Evolutionary conservation across 2,329 filamentous ascomycete genomes (phyloP).

Genomic region (Alternaria conjuncta): DNA sequence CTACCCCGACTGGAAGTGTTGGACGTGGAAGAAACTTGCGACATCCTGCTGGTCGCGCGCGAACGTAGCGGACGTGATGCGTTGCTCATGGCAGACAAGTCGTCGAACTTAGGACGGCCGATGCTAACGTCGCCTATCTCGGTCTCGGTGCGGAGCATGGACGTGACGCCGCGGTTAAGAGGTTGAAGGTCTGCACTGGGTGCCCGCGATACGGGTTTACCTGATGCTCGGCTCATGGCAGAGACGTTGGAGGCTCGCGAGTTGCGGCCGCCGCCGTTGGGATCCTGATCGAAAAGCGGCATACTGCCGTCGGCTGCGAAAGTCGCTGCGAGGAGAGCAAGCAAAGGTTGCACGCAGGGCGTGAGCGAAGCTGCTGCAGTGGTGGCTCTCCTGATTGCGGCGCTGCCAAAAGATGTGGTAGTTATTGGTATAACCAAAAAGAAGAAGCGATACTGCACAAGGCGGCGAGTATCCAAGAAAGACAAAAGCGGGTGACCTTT

Average conservation of each 20-base stretch:
- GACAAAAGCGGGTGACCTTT: constrained; percentile 19
- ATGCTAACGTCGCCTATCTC: constrained; percentile 55
- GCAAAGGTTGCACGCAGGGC: neutral
- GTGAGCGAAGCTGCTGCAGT: neutral
- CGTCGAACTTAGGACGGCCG: constrained; percentile 37
- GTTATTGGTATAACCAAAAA: constrained; percentile 27
- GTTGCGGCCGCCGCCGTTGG: constrained; percentile 54
- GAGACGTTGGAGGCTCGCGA: constrained; percentile 57
- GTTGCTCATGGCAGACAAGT: constrained; percentile 47
- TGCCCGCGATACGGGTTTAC: constrained; percentile 34
- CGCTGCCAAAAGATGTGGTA: constrained; percentile 21
- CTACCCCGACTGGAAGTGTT: constrained; percentile 51
- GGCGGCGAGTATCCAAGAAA: constrained; percentile 28
- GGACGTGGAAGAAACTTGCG: constrained; percentile 50
- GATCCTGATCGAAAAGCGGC: constrained; percentile 55
- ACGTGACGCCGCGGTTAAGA: constrained; percentile 50
- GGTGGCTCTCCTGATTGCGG: constrained; percentile 9
- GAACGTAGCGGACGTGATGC: constrained; percentile 46
- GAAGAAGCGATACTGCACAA: constrained; percentile 23
- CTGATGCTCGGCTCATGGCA: constrained; percentile 41
- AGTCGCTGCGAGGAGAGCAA: neutral
- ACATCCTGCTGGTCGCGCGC: constrained; percentile 45
- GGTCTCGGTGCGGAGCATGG: constrained; percentile 59
- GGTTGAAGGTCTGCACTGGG: constrained; percentile 40
- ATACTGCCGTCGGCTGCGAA: constrained; percentile 27